Base-by-base conservation (phyloP, 441 rosid genomes). In the Syzygium malaccense region DNA sequence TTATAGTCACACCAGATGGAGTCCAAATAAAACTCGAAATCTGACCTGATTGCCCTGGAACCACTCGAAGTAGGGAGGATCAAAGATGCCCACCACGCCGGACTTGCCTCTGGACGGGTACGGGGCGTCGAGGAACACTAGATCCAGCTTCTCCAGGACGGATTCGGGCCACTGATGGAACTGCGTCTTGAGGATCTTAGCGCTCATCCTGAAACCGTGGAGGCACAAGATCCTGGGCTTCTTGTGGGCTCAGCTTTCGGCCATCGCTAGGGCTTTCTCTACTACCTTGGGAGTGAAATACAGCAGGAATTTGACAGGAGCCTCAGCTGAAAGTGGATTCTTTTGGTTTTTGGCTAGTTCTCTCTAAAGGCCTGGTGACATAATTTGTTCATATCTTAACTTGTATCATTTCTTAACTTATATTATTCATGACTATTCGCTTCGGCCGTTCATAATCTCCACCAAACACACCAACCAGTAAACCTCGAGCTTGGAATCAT, bases 51-150 rank as follows among this genome's bases (percentile, higher is more conserved):
- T 91, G 84, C 86, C 85, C 45, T 93, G 95, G 88, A 90, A 94
- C 96, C 95, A 93, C 89, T 94, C 95, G 86, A 87, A 94, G 89
- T 91, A 95, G 48, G 97, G 95, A 49, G 96, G 95, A n/a, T 93
- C 95, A 68, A 87, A 95, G 68, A 94, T 19, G 45, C 90, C 90
- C 64, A 94, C 94, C 28, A 92, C 89, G 86, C 55, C 93, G 0
- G 96, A 94, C 30, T 91, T 92, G 0, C 94, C 96, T n/a, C 55
- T 85, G 20, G 95, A 94, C 28, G 91, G 95, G 86, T 91, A 93
- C 2, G 93, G 95, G 66, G 88, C 96, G 80, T 95, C 95, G 55
- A 92, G 95, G 88, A 93, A 94, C 87, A 90, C 89, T 33, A 95
- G 92, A 48, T 94, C 94, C 49, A 95, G 93, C 83, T 89, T 86